These are phyloP conservation scores for Candolleomyces efflorescens DNA, from an alignment of 768 basidiomycete species.

Conservation along the genomic window DNA sequence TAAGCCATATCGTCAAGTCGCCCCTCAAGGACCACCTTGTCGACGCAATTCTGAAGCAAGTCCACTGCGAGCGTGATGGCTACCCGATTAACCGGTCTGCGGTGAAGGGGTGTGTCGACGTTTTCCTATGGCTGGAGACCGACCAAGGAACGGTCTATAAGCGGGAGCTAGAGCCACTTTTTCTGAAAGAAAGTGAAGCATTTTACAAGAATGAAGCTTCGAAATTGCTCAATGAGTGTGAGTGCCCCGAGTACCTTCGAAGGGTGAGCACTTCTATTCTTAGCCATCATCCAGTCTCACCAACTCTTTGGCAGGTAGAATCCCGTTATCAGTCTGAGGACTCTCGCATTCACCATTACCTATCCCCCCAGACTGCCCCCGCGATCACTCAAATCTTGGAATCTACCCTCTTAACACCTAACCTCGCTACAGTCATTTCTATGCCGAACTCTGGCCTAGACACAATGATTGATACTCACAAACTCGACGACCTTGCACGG, in stretches of 20 bases:
- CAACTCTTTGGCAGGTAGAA: slow-evolving; percentile 56
- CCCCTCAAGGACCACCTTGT: slow-evolving; percentile 84
- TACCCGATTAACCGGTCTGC: slow-evolving; percentile 88
- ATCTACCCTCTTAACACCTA: slow-evolving; percentile 69
- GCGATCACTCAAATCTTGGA: slow-evolving; percentile 76
- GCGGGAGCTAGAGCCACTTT: slow-evolving; percentile 75
- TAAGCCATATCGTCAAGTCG: slow-evolving; percentile 70
- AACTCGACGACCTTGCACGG: slow-evolving; percentile 69
- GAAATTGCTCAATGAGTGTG: slow-evolving; percentile 64
- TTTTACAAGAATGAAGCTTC: slow-evolving; percentile 81
- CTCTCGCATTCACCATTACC: slow-evolving; percentile 79
- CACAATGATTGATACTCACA: slow-evolving; percentile 80
- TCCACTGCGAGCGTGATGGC: slow-evolving; percentile 89
- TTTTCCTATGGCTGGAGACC: slow-evolving; percentile 66
- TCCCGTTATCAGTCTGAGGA: slow-evolving; percentile 78
- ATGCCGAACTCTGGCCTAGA: slow-evolving; percentile 86
- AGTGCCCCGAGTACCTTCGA: slow-evolving; percentile 77
- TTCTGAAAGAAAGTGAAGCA: slow-evolving; percentile 69
- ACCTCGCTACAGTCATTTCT: slow-evolving; percentile 68
- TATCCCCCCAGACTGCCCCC: slow-evolving; percentile 66
- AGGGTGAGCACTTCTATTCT: slow-evolving; percentile 46
- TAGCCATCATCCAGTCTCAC: slow-evolving; percentile 1
- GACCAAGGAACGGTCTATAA: slow-evolving; percentile 67
- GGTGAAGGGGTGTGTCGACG: slow-evolving; percentile 83
- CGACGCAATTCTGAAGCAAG: slow-evolving; percentile 77